These are phyloP conservation scores for Ophiostoma tasmaniense DNA, from an alignment of 2,329 filamentous ascomycete species.

Conservation along the genomic window DNA sequence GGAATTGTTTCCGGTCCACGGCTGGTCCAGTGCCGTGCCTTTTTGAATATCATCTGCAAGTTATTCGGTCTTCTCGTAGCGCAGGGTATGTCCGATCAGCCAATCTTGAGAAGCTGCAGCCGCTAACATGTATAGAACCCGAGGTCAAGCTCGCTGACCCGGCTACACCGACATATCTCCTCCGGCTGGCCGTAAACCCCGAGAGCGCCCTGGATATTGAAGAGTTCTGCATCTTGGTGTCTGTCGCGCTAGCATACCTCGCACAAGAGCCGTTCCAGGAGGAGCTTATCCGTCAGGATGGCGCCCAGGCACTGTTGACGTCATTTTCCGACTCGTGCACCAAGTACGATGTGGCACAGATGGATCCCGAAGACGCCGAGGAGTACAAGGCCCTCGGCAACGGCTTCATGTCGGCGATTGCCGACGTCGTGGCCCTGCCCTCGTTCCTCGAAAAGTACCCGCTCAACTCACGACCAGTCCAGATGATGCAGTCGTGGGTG, in stretches of 20 bases:
- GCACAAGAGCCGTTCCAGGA: slow-evolving; percentile 44
- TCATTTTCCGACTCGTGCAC: slow-evolving; percentile 42
- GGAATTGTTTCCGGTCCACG: slow-evolving; percentile 40
- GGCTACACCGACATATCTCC: slow-evolving; percentile 40
- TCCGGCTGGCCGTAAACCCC: slow-evolving; percentile 39
- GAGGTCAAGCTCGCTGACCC: slow-evolving; percentile 38
- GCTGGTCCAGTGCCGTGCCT: slow-evolving; percentile 33
- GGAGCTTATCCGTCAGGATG: slow-evolving; percentile 34
- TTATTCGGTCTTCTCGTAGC: slow-evolving; percentile 45
- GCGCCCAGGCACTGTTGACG: slow-evolving; percentile 37
- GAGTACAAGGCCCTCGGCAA: slow-evolving; percentile 34
- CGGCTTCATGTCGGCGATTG: slow-evolving; percentile 42
- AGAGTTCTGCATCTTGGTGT: slow-evolving; percentile 44
- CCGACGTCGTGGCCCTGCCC: slow-evolving; percentile 40
- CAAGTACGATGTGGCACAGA: slow-evolving; percentile 31
- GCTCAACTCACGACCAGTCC: slow-evolving; percentile 31
- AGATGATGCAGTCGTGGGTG: slow-evolving; percentile 36
- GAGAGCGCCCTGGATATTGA: slow-evolving; percentile 40
- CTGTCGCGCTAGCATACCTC: slow-evolving; percentile 48
- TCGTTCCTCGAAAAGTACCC: slow-evolving; percentile 32
- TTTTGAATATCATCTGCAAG: slow-evolving; percentile 48
- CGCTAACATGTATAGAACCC: slow-evolving; percentile 27
- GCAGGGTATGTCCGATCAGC: slow-evolving; percentile 32
- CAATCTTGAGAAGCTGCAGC: not conserved
- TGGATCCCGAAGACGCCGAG: slow-evolving; percentile 39